Evolutionary conservation across 139 green algal genomes (phyloP), one percentile per base, ranked within the genome.

Genomic region (Chlorokybus atmophyticus): DNA sequence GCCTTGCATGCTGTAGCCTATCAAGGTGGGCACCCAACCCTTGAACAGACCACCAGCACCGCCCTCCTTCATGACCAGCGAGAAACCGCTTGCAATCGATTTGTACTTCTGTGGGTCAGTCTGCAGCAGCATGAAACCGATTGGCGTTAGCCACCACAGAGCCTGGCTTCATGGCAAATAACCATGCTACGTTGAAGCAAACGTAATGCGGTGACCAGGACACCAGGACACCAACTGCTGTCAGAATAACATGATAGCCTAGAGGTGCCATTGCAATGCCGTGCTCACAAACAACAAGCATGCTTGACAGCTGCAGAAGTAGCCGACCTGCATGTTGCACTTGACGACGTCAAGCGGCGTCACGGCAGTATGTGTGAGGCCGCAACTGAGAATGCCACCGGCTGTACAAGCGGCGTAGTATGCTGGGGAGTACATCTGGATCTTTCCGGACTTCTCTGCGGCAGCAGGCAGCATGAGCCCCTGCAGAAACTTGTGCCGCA

Each of bases 341-440:
- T 80, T 80, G 24, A 80, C 73, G 6, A 80, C 70, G 47, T 80
- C 73, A 10, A 80, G 51, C 23, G 73, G 73, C 23, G 73, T 80
- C 23, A 80, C 40, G n/a, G 55, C 68, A 38, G 62, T 73, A 59
- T 80, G 73, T 17, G 73, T 80, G n/a, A 77, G 52, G 25, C 62
- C 61, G 55, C 73, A 80, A 57, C 68, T 78, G 27, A 76, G 66
- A 14, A 85, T 71, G 50, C 81, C 81, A 31, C 85, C 85, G 8
- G 86, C 54, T 7, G 77, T 79, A 66, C 85, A 93, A 1, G 82
- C 78, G 29, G 61, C 60, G 59, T 93, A 93, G 54, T 76, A 93
- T 59, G 92, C 75, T 23, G 42, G 29, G 7, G 71, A 82, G 73
- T 85, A 82, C 66, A 87, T 71, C 52, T 76, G 55, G 44, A 84